These are phyloP conservation scores for Acanthamoeba triangularis DNA, from an alignment of 208 protist species.

Conservation along the genomic window DNA sequence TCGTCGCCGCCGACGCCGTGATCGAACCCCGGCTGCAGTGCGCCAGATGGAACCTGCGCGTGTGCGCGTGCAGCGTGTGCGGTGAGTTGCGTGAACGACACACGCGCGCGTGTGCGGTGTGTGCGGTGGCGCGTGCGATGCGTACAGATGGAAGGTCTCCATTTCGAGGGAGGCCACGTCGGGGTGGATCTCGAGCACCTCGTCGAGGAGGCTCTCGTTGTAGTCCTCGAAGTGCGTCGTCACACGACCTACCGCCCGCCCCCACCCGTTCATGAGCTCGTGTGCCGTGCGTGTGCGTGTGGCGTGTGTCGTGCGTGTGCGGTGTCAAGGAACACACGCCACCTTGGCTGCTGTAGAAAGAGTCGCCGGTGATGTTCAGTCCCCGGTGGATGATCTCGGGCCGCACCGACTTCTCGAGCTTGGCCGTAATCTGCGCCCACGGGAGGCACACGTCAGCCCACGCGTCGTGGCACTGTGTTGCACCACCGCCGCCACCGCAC, in stretches of 20 bases:
- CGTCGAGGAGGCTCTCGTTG: slow-evolving; percentile 83
- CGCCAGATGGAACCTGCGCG: slow-evolving; percentile 46
- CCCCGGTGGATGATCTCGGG: slow-evolving; percentile 65
- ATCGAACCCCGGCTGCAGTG: slow-evolving; percentile 52
- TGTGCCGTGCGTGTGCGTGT: not conserved
- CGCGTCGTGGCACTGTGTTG: not conserved
- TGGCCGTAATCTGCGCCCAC: not conserved
- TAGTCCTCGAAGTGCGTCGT: slow-evolving; percentile 84
- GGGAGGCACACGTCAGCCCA: not conserved
- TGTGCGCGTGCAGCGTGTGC: too few species aligned
- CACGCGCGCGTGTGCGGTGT: too few species aligned
- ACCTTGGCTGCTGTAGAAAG: slow-evolving; percentile 89
- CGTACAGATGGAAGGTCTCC: slow-evolving; percentile 87
- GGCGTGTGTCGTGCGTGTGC: not conserved
- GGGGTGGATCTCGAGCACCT: slow-evolving; percentile 76
- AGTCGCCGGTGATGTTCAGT: slow-evolving; percentile 81
- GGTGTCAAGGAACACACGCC: not conserved
- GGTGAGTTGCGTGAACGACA: not conserved
- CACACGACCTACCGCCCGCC: not conserved
- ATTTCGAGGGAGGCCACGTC: slow-evolving; percentile 83
- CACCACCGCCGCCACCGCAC: not conserved
- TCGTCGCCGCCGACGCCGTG: slow-evolving; percentile 69
- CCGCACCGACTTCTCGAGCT: slow-evolving; percentile 34
- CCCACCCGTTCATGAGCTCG: not conserved
- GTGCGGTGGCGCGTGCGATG: slow-evolving; percentile 78